phyloP scores from a whole-genome alignment of 202 grass and related monocot species.

The Digitaria exilis region DNA sequence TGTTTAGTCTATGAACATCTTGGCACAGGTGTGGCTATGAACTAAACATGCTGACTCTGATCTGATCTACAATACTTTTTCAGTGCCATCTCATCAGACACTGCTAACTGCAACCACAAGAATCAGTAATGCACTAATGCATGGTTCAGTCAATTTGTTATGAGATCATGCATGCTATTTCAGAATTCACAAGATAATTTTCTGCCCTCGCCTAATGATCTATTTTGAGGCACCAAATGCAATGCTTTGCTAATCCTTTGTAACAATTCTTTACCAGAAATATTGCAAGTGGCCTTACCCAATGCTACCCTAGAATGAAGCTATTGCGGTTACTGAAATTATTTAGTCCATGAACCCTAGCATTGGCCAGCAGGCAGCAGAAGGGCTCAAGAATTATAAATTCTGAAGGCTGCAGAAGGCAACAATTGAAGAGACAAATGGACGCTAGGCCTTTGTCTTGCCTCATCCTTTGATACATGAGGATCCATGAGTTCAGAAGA shows the following conservation, averaged over 20 bases:
- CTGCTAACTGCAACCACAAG: slow-evolving; percentile 1
- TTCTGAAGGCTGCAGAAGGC: slow-evolving; percentile 10
- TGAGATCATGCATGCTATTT: neutral
- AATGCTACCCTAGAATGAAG: neutral
- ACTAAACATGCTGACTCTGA: neutral
- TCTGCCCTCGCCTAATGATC: neutral
- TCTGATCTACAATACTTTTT: neutral
- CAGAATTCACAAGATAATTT: neutral
- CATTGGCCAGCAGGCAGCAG: slow-evolving; percentile 4
- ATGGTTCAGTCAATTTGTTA: neutral
- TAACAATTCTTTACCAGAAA: slow-evolving; percentile 20
- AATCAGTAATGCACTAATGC: neutral
- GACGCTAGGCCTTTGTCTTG: slow-evolving; percentile 5
- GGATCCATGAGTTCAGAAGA: neutral
- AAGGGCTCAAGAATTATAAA: slow-evolving; percentile 6
- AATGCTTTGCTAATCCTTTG: neutral
- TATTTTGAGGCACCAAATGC: neutral
- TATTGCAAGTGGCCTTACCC: neutral
- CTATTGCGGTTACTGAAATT: neutral
- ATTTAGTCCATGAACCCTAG: neutral
- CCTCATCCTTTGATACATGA: slow-evolving; percentile 1
- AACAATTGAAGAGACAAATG: slow-evolving; percentile 31
- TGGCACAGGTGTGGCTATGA: neutral
- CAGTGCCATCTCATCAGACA: neutral
- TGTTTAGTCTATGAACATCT: slow-evolving; percentile 6